A percentile compares a stretch with the other conserved stretches of the same genome.
Conservation (phyloP, 2,329 filamentous ascomycete genomes). For the Scopulariopsis brevicaulis region DNA sequence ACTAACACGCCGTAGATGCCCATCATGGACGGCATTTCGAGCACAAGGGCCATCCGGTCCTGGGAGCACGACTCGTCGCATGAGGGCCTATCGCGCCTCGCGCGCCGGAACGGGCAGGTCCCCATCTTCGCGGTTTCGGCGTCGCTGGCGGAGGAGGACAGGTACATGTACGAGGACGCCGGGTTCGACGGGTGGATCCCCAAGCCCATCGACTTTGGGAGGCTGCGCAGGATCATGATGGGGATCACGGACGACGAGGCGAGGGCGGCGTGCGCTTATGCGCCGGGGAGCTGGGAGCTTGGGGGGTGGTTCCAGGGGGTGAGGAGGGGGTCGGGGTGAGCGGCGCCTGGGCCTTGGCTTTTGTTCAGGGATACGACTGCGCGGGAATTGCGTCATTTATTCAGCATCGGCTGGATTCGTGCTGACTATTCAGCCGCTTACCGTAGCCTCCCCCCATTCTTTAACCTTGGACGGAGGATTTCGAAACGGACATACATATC, state of each 20-base stretch:
- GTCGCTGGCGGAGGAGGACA: slow-evolving; percentile 61
- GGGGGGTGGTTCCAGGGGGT: slow-evolving; percentile 70
- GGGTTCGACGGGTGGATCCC: slow-evolving; percentile 89
- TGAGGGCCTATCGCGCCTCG: slow-evolving; percentile 43
- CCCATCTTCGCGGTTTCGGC: slow-evolving; percentile 84
- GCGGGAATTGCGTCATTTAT: background rate
- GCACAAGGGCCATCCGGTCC: slow-evolving; percentile 72
- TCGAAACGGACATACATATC: no score
- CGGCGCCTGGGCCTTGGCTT: background rate
- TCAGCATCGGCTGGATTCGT: no score
- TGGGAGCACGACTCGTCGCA: slow-evolving; percentile 46
- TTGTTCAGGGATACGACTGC: background rate
- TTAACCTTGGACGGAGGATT: no score
- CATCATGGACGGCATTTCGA: slow-evolving; percentile 73
- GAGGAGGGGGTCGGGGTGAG: background rate
- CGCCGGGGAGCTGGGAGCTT: slow-evolving; percentile 65
- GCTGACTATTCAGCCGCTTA: no score
- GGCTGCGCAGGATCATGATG: slow-evolving; percentile 55
- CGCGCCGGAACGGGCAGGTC: slow-evolving; percentile 50
- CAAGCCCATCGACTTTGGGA: slow-evolving; percentile 75
- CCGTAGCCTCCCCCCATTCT: no score
- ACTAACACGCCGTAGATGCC: slow-evolving; percentile 55
- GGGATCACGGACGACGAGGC: slow-evolving; percentile 54
- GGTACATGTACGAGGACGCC: slow-evolving; percentile 57
- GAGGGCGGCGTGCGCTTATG: slow-evolving; percentile 54